A percentile compares a stretch with the other conserved stretches of the same genome.
Conservation (phyloP, 345 rosid genomes). For the Salix caprea region DNA sequence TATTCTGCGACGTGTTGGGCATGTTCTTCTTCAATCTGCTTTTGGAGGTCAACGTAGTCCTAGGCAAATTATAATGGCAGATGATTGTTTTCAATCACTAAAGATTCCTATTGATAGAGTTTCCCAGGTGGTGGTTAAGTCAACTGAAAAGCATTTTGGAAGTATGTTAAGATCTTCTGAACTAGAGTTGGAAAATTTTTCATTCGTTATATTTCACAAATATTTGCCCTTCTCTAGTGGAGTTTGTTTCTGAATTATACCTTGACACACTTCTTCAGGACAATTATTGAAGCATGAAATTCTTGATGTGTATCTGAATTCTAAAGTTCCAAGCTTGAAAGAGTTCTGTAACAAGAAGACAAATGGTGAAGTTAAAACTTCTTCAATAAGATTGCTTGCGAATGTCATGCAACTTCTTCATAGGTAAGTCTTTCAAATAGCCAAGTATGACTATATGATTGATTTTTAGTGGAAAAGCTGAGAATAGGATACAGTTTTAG, state of each 20-base stretch:
- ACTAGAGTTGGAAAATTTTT: background rate
- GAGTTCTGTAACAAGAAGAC: conserved; percentile 45
- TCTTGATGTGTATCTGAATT: conserved; percentile 47
- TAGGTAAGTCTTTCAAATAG: conserved; percentile 41
- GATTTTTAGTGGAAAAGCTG: background rate
- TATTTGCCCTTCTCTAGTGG: background rate
- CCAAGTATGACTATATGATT: background rate
- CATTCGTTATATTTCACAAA: background rate
- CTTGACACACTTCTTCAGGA: conserved; percentile 37
- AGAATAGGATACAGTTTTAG: background rate
- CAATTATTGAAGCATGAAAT: conserved; percentile 79
- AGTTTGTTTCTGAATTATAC: conserved; percentile 5
- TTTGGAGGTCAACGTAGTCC: conserved; percentile 75
- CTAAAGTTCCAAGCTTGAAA: conserved; percentile 85
- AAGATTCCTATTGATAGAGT: conserved; percentile 68
- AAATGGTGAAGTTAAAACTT: conserved; percentile 43
- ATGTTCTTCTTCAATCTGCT: conserved; percentile 83
- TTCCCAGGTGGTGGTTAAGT: conserved; percentile 62
- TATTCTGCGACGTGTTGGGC: conserved; percentile 74
- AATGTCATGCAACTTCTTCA: conserved; percentile 63
- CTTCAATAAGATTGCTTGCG: conserved; percentile 54
- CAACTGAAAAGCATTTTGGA: conserved; percentile 85
- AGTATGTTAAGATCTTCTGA: conserved; percentile 48
- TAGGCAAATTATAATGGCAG: conserved; percentile 80
- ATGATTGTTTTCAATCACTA: conserved; percentile 76